A percentile compares a stretch with the other conserved stretches of the same genome.
phyloP scores from a whole-genome alignment of 106 monocot genomes.

The Chionographis japonica region DNA sequence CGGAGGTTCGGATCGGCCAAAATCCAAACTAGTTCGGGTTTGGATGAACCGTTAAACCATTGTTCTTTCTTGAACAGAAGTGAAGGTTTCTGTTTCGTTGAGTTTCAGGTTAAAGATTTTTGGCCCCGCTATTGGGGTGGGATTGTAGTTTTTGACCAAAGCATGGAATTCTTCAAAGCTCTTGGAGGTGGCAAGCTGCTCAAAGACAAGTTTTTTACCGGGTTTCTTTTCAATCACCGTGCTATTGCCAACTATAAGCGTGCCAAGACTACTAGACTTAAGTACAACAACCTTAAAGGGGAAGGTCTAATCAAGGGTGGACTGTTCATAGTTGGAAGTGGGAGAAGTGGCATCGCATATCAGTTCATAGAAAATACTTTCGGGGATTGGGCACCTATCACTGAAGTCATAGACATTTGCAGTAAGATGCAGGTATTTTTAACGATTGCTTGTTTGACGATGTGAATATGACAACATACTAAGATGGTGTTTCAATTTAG shows the following conservation, averaged over 20 bases:
- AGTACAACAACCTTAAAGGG: slow-evolving; percentile 19
- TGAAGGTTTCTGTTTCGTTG: not conserved
- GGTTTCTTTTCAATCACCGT: slow-evolving; percentile 30
- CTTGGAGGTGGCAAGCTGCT: slow-evolving; percentile 33
- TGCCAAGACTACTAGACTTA: slow-evolving; percentile 21
- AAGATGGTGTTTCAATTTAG: too few species aligned
- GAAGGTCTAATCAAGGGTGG: slow-evolving; percentile 34
- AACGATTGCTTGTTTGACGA: too few species aligned
- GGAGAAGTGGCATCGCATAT: slow-evolving; percentile 31
- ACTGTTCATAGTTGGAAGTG: slow-evolving; percentile 20
- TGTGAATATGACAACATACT: too few species aligned
- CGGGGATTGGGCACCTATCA: slow-evolving; percentile 48
- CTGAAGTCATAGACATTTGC: slow-evolving; percentile 48
- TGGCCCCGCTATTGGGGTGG: slow-evolving; percentile 49
- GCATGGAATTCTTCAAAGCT: slow-evolving; percentile 30
- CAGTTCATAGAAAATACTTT: slow-evolving; percentile 47
- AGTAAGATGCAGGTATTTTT: slow-evolving; percentile 25
- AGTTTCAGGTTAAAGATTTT: slow-evolving; percentile 31
- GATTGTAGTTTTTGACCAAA: slow-evolving; percentile 28
- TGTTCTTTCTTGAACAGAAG: not conserved
- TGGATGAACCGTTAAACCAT: too few species aligned
- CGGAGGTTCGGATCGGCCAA: too few species aligned
- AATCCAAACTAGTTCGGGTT: too few species aligned
- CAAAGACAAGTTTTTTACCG: slow-evolving; percentile 28
- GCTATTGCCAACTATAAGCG: slow-evolving; percentile 21